Conservation (phyloP, 2,329 filamentous ascomycete species). For the Pyricularia grisea region DNA sequence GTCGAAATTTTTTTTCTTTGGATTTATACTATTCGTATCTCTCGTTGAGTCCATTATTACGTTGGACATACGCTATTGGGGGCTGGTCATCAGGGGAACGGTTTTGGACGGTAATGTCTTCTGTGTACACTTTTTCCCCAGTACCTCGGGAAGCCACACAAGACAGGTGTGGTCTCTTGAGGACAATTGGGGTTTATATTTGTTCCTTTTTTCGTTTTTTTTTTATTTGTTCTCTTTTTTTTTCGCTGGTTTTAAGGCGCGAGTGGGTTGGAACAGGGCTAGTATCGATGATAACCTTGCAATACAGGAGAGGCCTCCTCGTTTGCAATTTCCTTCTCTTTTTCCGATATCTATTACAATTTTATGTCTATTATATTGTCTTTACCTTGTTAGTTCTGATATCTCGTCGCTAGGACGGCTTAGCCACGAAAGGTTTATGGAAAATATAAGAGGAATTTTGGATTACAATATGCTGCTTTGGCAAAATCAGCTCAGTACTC, state of each 20-base stretch:
- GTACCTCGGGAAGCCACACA: not conserved
- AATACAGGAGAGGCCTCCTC: not conserved
- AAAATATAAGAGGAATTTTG: not conserved
- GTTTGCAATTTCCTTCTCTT: not conserved
- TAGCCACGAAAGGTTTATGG: not conserved
- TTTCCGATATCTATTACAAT: not conserved
- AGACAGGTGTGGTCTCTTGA: not conserved
- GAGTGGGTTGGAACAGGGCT: not conserved
- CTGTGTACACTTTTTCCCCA: not conserved
- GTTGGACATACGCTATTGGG: not conserved
- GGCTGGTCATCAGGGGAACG: not conserved
- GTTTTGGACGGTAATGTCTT: conserved; percentile 5
- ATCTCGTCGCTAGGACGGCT: not conserved
- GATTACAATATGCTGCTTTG: not conserved
- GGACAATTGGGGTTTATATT: not conserved
- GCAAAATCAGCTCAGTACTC: not conserved
- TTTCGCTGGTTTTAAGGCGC: not conserved
- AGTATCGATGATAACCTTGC: not conserved
- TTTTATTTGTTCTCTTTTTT: not conserved
- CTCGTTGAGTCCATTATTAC: not conserved
- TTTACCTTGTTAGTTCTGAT: not conserved
- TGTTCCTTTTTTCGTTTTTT: not conserved
- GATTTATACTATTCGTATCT: not conserved
- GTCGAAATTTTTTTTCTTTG: not conserved
- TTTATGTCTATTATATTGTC: not conserved